Evolutionary conservation across 129 eudicot genomes (phyloP), one percentile per base, ranked within the genome.

Genomic region (Mikania micrantha): DNA sequence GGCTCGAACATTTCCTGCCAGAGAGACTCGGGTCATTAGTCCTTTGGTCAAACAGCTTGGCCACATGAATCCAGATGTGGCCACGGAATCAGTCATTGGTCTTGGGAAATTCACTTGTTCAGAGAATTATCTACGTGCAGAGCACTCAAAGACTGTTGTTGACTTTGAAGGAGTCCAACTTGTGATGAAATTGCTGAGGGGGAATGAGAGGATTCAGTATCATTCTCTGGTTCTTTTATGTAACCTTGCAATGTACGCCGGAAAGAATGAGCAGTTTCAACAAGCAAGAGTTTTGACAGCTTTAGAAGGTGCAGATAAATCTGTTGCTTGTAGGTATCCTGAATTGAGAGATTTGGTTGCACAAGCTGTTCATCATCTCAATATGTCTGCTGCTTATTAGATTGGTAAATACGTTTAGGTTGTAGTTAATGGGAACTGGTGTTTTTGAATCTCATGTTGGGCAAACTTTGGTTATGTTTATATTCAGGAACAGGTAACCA

Each of bases 1-100:
- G 71, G 79, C 96, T 17, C 57, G 96, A 24, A 83, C 92, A 0
- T 88, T 83, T 8, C 80, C 87, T 7, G 87, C 96, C 0, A 59
- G 90, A 66, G 78, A 85, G 71, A 79, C 75, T 0, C 52, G 64
- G 27, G 79, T 85, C 8, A 67, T 86, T 8, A 64, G 69, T 59
- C 86, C 85, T 1, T 36, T 90, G 19, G 86, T 84, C 31, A 81
- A 81, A 60, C 83, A 69, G 34, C 78, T 86, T 24, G 15, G 82
- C 39, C 60, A 75, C 25, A 41, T 17, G 77, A 80, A 84, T 57
- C 85, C 71, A 4, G 80, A 79, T 6, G 86, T 84, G 41, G 83
- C 76, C 13, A 72, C 68, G 8, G 95, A 90, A 74, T 88, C 94
- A 31, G 79, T 86, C 4, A 76, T 81, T 27, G 65, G 88, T 19